These are phyloP conservation scores for Sporothrix sp. DNA, from an alignment of 2,329 filamentous ascomycete species.

Conservation along the genomic window DNA sequence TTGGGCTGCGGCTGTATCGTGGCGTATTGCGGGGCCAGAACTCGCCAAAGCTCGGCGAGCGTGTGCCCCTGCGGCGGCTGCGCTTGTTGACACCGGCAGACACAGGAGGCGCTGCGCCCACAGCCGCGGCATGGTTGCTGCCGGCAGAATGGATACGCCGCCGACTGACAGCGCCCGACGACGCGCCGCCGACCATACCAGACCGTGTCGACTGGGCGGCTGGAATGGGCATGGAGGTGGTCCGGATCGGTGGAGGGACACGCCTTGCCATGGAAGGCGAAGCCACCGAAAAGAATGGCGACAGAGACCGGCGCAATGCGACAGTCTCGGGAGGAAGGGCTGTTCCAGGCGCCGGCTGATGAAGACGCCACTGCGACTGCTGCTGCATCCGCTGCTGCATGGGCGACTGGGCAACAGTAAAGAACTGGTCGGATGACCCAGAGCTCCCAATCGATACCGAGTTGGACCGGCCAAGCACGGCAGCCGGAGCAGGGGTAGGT, in stretches of 20 bases:
- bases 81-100: constrained; percentile 19
- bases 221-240: constrained; percentile 39
- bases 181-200: constrained; percentile 12
- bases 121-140: constrained; percentile 15
- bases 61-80: constrained; percentile 33
- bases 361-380: neutral
- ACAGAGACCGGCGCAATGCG: constrained; percentile 10
- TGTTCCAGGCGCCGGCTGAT: constrained; percentile 17
- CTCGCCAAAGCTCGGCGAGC: constrained; percentile 40
- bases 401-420: constrained; percentile 28
- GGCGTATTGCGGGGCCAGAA: constrained; percentile 42
- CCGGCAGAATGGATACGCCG: constrained; percentile 39
- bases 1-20: constrained; percentile 38
- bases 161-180: constrained; percentile 20
- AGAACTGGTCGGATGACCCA: constrained; percentile 31
- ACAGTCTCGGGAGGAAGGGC: neutral
- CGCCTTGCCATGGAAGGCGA: constrained; percentile 17
- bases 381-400: constrained; percentile 21
- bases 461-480: neutral
- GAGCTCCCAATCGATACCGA: constrained; percentile 5
- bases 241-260: constrained; percentile 41
- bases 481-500: neutral
- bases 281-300: constrained; percentile 12
- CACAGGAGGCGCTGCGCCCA: neutral
- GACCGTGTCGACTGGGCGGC: constrained; percentile 22